Evolutionary conservation across 2,329 filamentous ascomycete species (phyloP).

Genomic region (Alternaria atra): DNA sequence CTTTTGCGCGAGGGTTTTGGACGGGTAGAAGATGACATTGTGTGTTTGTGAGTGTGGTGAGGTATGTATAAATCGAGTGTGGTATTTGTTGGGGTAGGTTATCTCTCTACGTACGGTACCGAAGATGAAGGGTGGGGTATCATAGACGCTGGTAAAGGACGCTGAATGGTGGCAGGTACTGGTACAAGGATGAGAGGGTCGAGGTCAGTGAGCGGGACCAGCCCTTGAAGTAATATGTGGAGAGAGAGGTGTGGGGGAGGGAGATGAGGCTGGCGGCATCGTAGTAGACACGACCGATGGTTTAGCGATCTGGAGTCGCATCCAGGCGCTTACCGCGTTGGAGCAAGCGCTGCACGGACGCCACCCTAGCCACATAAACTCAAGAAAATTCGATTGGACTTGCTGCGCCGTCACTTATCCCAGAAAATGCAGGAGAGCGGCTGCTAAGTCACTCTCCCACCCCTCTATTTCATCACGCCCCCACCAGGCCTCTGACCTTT

Average conservation of each 20-base stretch:
- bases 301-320: constrained; percentile 14
- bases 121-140: constrained; percentile 25
- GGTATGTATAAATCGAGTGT: constrained; percentile 12
- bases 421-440: constrained; percentile 22
- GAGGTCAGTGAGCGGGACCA: constrained; percentile 26
- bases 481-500: constrained; percentile 54
- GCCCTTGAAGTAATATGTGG: constrained; percentile 26
- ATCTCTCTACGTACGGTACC: constrained; percentile 9
- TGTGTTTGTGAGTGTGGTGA: constrained; percentile 11
- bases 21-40: constrained; percentile 44
- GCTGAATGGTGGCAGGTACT: constrained; percentile 8
- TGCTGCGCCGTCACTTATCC: constrained; percentile 18
- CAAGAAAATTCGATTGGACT: constrained; percentile 26
- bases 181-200: constrained; percentile 13
- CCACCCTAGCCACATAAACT: constrained; percentile 17
- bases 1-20: constrained; percentile 54
- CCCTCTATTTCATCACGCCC: constrained; percentile 42
- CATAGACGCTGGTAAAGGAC: constrained; percentile 15
- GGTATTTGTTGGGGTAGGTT: constrained; percentile 10
- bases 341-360: constrained; percentile 13
- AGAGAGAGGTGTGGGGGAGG: constrained; percentile 15
- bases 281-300: constrained; percentile 14
- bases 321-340: constrained; percentile 21
- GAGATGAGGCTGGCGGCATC: constrained; percentile 2
- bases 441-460: constrained; percentile 20